These are phyloP conservation scores for Candida chilensis DNA, from an alignment of 805 yeast species.

Conservation along the genomic window DNA sequence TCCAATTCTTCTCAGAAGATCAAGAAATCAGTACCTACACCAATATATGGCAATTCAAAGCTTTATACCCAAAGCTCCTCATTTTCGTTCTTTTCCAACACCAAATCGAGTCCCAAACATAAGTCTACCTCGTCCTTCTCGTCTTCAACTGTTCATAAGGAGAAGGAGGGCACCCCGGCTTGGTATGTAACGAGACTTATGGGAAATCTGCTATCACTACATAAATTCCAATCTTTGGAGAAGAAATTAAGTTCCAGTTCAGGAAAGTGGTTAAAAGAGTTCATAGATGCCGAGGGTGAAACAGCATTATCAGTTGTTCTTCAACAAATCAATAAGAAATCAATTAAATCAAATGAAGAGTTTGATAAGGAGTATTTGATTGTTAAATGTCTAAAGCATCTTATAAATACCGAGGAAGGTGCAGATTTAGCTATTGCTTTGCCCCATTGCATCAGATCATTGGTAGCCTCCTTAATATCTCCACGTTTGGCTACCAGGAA, in stretches of 20 bases:
- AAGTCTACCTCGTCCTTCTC: background rate
- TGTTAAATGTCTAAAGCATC: slow-evolving; percentile 24
- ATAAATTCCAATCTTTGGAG: slow-evolving; percentile 22
- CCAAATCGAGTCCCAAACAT: slow-evolving; percentile 2
- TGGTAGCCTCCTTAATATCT: slow-evolving; percentile 25
- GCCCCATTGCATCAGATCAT: slow-evolving; percentile 22
- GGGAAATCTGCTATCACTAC: slow-evolving; percentile 18
- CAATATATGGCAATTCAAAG: background rate
- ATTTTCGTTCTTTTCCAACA: slow-evolving; percentile 2
- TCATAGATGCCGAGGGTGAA: slow-evolving; percentile 32
- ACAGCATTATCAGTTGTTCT: slow-evolving; percentile 28
- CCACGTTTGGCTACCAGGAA: slow-evolving; percentile 29
- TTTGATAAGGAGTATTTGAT: slow-evolving; percentile 28
- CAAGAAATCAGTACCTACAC: background rate
- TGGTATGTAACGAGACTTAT: slow-evolving; percentile 29
- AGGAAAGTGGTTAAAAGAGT: slow-evolving; percentile 17
- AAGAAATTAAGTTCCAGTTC: slow-evolving; percentile 17
- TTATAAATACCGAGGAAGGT: slow-evolving; percentile 15
- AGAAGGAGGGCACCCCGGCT: slow-evolving; percentile 27
- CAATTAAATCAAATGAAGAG: slow-evolving; percentile 34
- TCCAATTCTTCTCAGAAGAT: background rate
- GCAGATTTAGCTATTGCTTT: background rate
- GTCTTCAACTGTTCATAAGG: no score
- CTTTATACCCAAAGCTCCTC: background rate
- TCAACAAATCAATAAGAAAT: slow-evolving; percentile 25